phyloP scores from a whole-genome alignment of 148 eudicot genomes.

The Rhododendron vialii region DNA sequence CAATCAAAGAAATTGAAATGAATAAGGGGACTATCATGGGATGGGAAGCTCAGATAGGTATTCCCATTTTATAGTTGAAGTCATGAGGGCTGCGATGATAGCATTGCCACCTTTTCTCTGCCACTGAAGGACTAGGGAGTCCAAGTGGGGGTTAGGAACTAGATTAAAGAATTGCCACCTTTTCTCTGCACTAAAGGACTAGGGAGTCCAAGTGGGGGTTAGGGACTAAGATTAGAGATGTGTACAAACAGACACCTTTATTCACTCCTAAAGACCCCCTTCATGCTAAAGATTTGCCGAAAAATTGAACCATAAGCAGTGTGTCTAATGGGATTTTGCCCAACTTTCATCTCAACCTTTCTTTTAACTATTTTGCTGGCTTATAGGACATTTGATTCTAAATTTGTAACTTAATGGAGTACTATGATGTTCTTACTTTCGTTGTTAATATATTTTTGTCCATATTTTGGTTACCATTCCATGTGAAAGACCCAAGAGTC shows the following conservation, averaged over 20 bases:
- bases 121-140: conserved; percentile 3
- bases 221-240: conserved; percentile 8
- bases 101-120: neutral
- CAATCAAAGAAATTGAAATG: no score
- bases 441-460: neutral
- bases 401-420: neutral
- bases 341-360: no score
- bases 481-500: neutral
- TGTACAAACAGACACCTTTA: neutral
- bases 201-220: neutral
- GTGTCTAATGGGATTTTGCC: neutral
- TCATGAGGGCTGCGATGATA: neutral
- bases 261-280: neutral
- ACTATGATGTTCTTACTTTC: neutral
- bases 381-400: neutral
- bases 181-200: neutral
- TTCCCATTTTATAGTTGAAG: conserved; percentile 4
- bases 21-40: no score
- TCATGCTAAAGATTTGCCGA: neutral
- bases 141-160: conserved; percentile 6
- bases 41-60: no score
- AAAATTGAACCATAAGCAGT: neutral
- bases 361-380: neutral
- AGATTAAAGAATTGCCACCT: neutral
- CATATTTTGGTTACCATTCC: neutral